Percentiles rank a stretch among this genome's conserved stretches.
These are phyloP conservation scores for Platanthera guangdongensis DNA, from an alignment of 106 monocot genomes.

Conservation along the genomic window DNA sequence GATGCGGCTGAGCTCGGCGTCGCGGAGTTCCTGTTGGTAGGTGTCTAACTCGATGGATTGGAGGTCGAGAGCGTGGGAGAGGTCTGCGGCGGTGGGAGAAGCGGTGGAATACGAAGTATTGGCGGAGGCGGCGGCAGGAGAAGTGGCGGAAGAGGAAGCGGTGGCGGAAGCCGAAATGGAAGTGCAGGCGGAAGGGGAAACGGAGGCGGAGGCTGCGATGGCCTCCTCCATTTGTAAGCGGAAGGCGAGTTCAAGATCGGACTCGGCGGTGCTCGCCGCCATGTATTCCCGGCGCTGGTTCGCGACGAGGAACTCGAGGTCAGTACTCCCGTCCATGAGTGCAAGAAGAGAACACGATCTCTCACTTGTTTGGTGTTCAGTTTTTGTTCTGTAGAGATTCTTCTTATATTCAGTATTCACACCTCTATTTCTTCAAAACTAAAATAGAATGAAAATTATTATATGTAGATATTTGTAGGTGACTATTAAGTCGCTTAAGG, in stretches of 20 bases:
- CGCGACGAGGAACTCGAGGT: slow-evolving; percentile 24
- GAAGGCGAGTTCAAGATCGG: slow-evolving; percentile 51
- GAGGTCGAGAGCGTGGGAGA: slow-evolving; percentile 11
- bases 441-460: no score
- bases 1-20: slow-evolving; percentile 18
- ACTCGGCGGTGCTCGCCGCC: slow-evolving; percentile 19
- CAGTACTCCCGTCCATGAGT: slow-evolving; percentile 21
- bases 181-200: slow-evolving; percentile 10
- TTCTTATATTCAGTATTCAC: no score
- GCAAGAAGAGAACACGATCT: no score
- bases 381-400: no score
- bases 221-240: slow-evolving; percentile 71
- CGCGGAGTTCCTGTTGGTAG: slow-evolving; percentile 31
- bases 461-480: no score
- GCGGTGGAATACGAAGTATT: slow-evolving; percentile 1
- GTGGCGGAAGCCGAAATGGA: slow-evolving; percentile 8
- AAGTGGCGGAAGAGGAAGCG: not conserved
- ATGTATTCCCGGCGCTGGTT: slow-evolving; percentile 31
- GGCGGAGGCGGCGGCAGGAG: not conserved
- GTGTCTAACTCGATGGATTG: slow-evolving; percentile 49
- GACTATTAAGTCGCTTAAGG: no score
- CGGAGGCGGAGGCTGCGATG: slow-evolving; percentile 45
- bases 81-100: slow-evolving; percentile 1
- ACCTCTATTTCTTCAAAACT: no score
- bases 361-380: no score